A percentile compares a stretch with the other conserved stretches of the same genome.
Evolutionary conservation across 2,329 filamentous ascomycete species (phyloP).

Genomic region (Microdochium nivale): DNA sequence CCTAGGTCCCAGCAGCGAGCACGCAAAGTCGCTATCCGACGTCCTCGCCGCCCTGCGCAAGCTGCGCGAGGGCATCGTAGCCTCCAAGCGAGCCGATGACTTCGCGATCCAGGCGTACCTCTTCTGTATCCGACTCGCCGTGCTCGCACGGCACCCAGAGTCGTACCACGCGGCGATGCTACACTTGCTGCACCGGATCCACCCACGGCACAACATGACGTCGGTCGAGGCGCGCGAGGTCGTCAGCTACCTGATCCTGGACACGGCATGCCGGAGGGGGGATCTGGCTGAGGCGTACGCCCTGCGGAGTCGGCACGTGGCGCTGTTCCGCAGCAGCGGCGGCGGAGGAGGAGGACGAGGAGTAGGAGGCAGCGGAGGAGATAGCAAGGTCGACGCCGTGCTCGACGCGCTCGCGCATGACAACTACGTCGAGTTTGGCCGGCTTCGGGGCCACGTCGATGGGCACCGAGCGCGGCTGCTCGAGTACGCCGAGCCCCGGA

Average conservation of each 20-base stretch:
- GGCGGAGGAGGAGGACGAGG: no score
- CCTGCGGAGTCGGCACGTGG: slow-evolving; percentile 50
- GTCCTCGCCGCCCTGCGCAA: slow-evolving; percentile 84
- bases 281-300: slow-evolving; percentile 67
- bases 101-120: slow-evolving; percentile 88
- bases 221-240: slow-evolving; percentile 70
- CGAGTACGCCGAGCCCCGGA: slow-evolving; percentile 68
- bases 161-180: slow-evolving; percentile 84
- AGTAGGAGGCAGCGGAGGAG: slow-evolving; percentile 32
- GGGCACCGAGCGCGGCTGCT: slow-evolving; percentile 72
- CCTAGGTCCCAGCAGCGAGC: slow-evolving; percentile 10
- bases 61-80: slow-evolving; percentile 81
- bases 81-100: slow-evolving; percentile 62
- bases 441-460: slow-evolving; percentile 63
- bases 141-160: slow-evolving; percentile 74
- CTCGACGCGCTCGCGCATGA: slow-evolving; percentile 67
- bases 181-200: slow-evolving; percentile 66
- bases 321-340: no score
- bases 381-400: slow-evolving; percentile 58
- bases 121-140: slow-evolving; percentile 78
- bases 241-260: slow-evolving; percentile 72
- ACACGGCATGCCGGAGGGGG: slow-evolving; percentile 76
- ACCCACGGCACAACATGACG: slow-evolving; percentile 59
- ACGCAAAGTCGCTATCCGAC: slow-evolving; percentile 58
- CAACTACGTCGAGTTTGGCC: slow-evolving; percentile 75